A percentile compares a stretch with the other conserved stretches of the same genome.
phyloP scores from a whole-genome alignment of 441 rosid species.

The Eutrema salsugineum region DNA sequence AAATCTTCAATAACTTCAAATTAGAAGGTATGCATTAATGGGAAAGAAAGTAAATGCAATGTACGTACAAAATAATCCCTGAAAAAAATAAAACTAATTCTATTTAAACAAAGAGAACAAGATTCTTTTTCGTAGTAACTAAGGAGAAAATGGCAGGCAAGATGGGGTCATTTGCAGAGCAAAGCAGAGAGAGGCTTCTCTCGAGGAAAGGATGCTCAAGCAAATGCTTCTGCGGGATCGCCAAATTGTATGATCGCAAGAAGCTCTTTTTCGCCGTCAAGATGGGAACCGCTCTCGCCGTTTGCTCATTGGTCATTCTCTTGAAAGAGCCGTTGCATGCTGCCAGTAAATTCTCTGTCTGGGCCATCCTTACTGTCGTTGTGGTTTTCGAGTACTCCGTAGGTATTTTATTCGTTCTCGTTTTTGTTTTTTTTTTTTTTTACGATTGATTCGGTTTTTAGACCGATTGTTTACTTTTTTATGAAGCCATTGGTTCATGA shows the following conservation, averaged over 20 bases:
- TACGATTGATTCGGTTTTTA: background rate
- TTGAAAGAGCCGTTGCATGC: constrained; percentile 46
- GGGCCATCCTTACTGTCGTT: constrained; percentile 84
- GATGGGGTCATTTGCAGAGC: constrained; percentile 38
- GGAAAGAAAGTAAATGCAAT: background rate
- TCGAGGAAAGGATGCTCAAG: constrained; percentile 32
- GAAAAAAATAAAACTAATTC: background rate
- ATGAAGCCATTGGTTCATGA: too few relatives aligned
- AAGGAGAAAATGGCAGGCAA: constrained; percentile 36
- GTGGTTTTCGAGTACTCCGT: constrained; percentile 82
- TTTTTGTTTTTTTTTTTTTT: background rate
- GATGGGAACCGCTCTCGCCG: constrained; percentile 62
- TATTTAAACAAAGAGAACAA: background rate
- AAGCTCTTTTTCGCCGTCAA: constrained; percentile 57
- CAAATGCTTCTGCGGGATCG: constrained; percentile 23
- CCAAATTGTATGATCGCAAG: constrained; percentile 54
- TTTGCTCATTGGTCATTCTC: constrained; percentile 52
- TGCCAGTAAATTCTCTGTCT: constrained; percentile 57
- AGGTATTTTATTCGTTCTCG: constrained; percentile 35
- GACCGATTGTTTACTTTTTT: background rate
- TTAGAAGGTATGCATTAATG: background rate
- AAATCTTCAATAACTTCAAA: background rate
- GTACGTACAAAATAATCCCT: background rate
- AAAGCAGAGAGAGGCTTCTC: constrained; percentile 55
- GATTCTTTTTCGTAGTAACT: background rate